Evolutionary conservation across 345 rosid genomes (phyloP), one percentile per base, ranked within the genome.

Genomic region (Heritiera fomes): DNA sequence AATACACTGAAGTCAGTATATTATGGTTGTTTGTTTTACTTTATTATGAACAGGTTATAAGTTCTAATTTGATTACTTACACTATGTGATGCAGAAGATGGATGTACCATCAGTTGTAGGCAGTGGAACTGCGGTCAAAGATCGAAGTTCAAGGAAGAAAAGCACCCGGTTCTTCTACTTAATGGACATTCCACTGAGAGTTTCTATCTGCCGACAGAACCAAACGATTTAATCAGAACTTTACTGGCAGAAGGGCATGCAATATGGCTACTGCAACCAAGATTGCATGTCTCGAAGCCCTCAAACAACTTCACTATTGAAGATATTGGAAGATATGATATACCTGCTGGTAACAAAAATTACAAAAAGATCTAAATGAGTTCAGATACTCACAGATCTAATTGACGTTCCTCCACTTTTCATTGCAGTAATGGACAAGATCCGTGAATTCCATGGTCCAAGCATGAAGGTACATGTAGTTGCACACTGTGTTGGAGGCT

Each of bases 401-500:
- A 59, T 63, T 66, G 20, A n/a, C 23, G 23, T 69, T 1, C 18
- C 4, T 12, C 23, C 2, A 9, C 15, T 62, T 43, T 49, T 23
- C 46, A 12, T 73, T 76, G 75, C 81, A 83, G 86, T 59, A 23
- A 56, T 87, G 2, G 2, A 17, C 45, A 87, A 79, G 86, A 84
- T 87, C 60, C 75, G 78, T 18, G 86, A 84, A 72, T 65, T 70
- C 58, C 79, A 79, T 18, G 87, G 84, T 34, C 45, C 41, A n/a
- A 20, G 80, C 69, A 56, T 23, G 6, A 85, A 69, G 83, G 83
- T 85, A 53, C 88, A 87, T 84, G 81, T 85, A 40, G 82, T 87
- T 71, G 88, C 87, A 45, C 86, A 85, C n/a, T 85, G 88, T 65
- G 78, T 49, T 45, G 88, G 90, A 80, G 88, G 87, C 56, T 72